phyloP scores from a whole-genome alignment of 2,329 filamentous ascomycete genomes.

The Metarhizium brunneum region DNA sequence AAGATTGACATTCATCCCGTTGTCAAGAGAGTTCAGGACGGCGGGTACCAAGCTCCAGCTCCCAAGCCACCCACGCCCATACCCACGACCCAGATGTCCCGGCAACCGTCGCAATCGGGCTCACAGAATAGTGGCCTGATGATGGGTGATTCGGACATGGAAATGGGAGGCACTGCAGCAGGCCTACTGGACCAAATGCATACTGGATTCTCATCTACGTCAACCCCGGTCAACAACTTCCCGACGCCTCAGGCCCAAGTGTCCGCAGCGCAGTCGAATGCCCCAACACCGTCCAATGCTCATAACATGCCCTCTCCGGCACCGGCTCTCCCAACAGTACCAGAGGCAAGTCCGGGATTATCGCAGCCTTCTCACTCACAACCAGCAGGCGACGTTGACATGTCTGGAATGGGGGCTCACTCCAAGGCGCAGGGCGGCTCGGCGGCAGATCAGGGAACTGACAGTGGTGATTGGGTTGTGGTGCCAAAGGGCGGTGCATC shows the following conservation, averaged over 20 bases:
- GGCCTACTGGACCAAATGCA: conserved; percentile 62
- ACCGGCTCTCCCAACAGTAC: neutral
- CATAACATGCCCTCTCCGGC: conserved; percentile 36
- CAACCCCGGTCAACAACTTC: conserved; percentile 52
- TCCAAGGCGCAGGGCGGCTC: conserved; percentile 27
- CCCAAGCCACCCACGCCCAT: conserved; percentile 27
- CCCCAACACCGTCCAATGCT: conserved; percentile 44
- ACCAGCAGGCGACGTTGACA: conserved; percentile 26
- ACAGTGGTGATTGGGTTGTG: conserved; percentile 64
- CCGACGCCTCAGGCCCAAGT: conserved; percentile 50
- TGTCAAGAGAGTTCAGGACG: conserved; percentile 66
- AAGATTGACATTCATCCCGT: conserved; percentile 55
- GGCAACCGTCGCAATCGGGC: conserved; percentile 43
- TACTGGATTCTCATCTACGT: conserved; percentile 47
- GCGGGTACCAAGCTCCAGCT: conserved; percentile 59
- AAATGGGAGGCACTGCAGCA: conserved; percentile 56
- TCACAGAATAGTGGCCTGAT: conserved; percentile 47
- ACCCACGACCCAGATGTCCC: conserved; percentile 31
- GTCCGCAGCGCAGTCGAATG: conserved; percentile 47
- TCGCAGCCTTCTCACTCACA: conserved; percentile 1
- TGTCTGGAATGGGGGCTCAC: conserved; percentile 43
- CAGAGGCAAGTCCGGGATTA: conserved; percentile 11
- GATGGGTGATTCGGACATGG: conserved; percentile 51
- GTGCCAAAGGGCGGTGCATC: conserved; percentile 53
- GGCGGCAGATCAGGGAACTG: conserved; percentile 40